Evolutionary conservation across 106 monocot genomes (phyloP), one percentile per base, ranked within the genome.

Genomic region (Acorus gramineus): DNA sequence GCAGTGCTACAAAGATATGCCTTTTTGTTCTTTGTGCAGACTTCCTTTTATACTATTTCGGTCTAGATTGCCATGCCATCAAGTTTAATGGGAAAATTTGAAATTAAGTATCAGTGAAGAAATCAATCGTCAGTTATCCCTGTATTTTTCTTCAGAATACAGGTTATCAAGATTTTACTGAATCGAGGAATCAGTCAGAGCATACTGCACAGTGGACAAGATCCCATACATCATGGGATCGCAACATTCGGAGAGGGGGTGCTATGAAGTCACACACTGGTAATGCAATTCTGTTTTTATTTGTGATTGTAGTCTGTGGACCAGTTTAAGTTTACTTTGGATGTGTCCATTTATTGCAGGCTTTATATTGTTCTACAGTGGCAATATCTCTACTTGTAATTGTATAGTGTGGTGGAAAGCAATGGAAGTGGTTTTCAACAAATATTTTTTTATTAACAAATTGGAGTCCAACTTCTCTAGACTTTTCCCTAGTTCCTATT

Each of bases 211-310:
- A 75, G 9, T 58, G 61, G 63, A 50, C 57, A 60, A 85, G 73
- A 64, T 70, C 73, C 57, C 68, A 56, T 55, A 58, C 50, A 14
- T 53, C 69, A 68, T 72, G 72, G 75, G 65, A 70, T 66, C 47
- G 59, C 54, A 85, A 78, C 69, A 47, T 47, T 64, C 75, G 44
- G 2, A 73, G 70, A 65, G 73, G 85, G 71, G 57, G 50, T 56
- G 55, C 2, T 52, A 64, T 62, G 67, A 79, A 72, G 60, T 7
- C 69, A 60, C 52, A 46, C 44, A 53, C 82, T 67, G 82, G 89
- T 90, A 73, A 75, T 67, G 3, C 56, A 10, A 56, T 56, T 59
- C 42, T 11, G 58, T 11, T 5, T 11, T 69, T 10, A 47, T 46
- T 59, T 6, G 13, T n/a, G 46, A 8, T 42, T 52, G 14, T 42